Evolutionary conservation across 192 early-diverging fungal genomes (phyloP), one percentile per base, ranked within the genome.

Genomic region (Physocladia obscura): DNA sequence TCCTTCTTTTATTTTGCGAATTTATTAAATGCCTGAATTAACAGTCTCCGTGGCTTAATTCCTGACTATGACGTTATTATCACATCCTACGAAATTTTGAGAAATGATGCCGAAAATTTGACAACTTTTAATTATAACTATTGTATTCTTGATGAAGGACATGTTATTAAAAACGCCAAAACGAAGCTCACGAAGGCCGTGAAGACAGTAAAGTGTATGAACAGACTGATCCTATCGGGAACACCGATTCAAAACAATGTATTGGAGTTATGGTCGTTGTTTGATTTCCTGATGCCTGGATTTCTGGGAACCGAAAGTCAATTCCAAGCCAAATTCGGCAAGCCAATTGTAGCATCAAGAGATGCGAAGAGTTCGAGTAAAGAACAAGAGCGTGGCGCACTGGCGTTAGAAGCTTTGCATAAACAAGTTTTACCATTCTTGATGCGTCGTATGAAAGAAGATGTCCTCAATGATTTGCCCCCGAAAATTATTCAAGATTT

Each of bases 401-500:
- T 93, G 67, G 97, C 96, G 2, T 80, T 99, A 32, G 91, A 98
- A 73, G 92, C 91, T 4, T 79, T 99, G 64, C 97, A 98, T 73
- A 93, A 93, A 49, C 97, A 98, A 73, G 96, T 97, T 0, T 74
- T 98, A 44, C 97, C 97, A 22, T 99, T 98, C 82, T 62, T 99
- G 55, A 72, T 99, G 74, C 87, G 96, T 15, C 87, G 97, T 27
- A 87, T 99, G 86, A 99, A 99, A 76, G 95, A 98, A 78, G 95
- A 99, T 73, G 97, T 99, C 11, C 76, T 97, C 59, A 82, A 92
- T 64, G 96, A 98, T 72, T 77, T 99, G 67, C 97, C 97, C 56
- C 96, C 97, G 40, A 99, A 99, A 82, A 99, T 99, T 65, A 97
- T 98, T 70, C 96, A 98, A 86, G 96, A 98, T 77, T 95, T 97